Conservation (phyloP, 2,329 filamentous ascomycete species). For the Colletotrichum eremochloae region DNA sequence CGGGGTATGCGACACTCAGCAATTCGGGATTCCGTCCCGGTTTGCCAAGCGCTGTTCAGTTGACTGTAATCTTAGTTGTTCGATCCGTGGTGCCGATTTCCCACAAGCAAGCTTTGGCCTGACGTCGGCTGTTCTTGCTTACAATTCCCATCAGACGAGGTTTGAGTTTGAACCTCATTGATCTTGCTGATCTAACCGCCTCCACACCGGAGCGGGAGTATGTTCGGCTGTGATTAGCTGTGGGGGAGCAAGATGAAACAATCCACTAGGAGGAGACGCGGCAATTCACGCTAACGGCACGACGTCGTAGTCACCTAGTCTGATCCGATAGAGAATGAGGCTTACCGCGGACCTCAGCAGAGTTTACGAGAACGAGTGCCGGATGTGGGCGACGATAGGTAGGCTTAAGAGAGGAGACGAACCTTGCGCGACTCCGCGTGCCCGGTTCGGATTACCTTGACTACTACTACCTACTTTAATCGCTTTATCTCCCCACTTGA, state of each 20-base stretch:
- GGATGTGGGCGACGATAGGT: neutral
- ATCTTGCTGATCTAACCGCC: neutral
- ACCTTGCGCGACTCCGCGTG: neutral
- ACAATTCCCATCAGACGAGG: neutral
- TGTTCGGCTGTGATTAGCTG: neutral
- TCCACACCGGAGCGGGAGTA: neutral
- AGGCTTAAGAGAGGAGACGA: neutral
- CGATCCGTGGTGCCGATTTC: neutral
- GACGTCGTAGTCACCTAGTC: neutral
- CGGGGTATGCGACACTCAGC: neutral
- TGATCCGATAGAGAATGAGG: neutral
- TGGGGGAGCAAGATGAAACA: neutral
- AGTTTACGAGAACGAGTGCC: conserved; percentile 16
- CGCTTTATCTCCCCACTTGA: neutral
- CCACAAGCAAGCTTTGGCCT: neutral
- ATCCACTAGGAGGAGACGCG: neutral
- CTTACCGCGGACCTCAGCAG: neutral
- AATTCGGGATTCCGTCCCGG: neutral
- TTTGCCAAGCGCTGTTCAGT: neutral
- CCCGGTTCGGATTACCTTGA: neutral
- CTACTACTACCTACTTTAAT: neutral
- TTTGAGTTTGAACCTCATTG: neutral
- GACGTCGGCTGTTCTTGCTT: neutral
- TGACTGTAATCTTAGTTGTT: neutral
- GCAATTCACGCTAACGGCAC: conserved; percentile 1